These are phyloP conservation scores for Trichoderma endophyticum DNA, from an alignment of 2,329 filamentous ascomycete species.

Conservation along the genomic window DNA sequence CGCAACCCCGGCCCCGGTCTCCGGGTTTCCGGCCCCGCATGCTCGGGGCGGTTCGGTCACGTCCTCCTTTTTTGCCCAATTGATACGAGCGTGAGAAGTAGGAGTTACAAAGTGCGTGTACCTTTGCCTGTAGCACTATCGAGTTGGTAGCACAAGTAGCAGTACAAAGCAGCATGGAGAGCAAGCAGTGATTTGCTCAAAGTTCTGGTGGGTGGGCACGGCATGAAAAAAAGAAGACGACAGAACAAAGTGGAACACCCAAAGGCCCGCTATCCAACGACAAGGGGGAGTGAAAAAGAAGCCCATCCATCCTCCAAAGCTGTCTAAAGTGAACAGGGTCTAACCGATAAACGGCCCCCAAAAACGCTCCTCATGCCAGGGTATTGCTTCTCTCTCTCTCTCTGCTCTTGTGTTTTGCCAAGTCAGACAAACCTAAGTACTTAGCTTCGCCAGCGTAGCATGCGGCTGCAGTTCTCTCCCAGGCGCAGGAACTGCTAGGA, in stretches of 20 bases:
- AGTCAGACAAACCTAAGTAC: background rate
- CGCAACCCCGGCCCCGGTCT: slow-evolving; percentile 19
- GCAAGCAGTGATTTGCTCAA: background rate
- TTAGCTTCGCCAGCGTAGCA: background rate
- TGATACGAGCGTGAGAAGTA: background rate
- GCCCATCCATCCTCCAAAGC: background rate
- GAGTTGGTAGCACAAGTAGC: background rate
- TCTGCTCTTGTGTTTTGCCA: background rate
- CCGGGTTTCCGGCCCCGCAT: slow-evolving; percentile 20
- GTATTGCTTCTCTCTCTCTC: background rate
- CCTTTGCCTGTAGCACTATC: background rate
- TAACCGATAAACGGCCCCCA: slow-evolving; percentile 7
- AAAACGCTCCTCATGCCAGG: background rate
- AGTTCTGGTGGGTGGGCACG: background rate
- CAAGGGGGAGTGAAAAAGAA: background rate
- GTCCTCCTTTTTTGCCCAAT: background rate
- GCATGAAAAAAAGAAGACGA: background rate
- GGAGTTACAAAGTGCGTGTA: background rate
- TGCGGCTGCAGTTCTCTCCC: slow-evolving; percentile 1
- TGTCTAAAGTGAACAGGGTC: background rate
- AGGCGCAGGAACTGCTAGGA: slow-evolving; percentile 9
- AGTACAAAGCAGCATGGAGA: background rate
- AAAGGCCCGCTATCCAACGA: background rate
- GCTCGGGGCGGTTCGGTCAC: slow-evolving; percentile 16
- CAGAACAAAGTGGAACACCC: background rate